Percentiles rank a stretch among this genome's conserved stretches.
phyloP scores from a whole-genome alignment of 805 yeast species.

The Yamadazyma kitorensis region DNA sequence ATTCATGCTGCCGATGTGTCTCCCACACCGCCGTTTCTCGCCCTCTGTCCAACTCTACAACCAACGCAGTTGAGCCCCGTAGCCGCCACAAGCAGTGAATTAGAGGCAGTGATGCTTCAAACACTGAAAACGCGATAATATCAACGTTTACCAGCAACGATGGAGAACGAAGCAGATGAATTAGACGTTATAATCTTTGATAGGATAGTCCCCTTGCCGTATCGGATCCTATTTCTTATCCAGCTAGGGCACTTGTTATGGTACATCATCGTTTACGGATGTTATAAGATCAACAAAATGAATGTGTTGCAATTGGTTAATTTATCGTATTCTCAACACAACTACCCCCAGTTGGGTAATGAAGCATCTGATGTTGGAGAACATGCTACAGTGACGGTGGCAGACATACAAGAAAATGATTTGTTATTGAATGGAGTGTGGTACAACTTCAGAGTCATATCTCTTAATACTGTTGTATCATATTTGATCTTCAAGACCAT shows the following conservation, averaged over 20 bases:
- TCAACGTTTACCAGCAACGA: not conserved
- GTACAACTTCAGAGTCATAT: conserved; percentile 25
- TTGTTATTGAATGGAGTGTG: conserved; percentile 33
- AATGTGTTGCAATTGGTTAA: conserved; percentile 46
- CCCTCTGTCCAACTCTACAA: no score
- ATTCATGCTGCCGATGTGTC: no score
- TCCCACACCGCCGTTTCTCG: no score
- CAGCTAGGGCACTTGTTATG: conserved; percentile 54
- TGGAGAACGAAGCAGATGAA: conserved; percentile 7
- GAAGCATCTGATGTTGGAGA: conserved; percentile 26
- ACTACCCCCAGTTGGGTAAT: conserved; percentile 28
- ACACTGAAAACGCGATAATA: no score
- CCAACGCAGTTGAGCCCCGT: no score
- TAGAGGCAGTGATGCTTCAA: no score
- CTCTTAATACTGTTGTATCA: conserved; percentile 18
- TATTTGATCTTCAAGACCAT: conserved; percentile 10
- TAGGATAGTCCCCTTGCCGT: conserved; percentile 36
- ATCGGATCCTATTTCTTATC: conserved; percentile 46
- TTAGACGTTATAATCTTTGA: conserved; percentile 20
- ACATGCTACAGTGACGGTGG: conserved; percentile 26
- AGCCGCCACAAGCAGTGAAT: no score
- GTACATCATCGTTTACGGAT: conserved; percentile 42
- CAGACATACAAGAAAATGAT: conserved; percentile 29
- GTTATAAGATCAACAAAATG: conserved; percentile 35
- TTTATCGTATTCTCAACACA: conserved; percentile 38